Conservation (phyloP, 2,329 filamentous ascomycete genomes). For the Hymenoscyphus linearis region DNA sequence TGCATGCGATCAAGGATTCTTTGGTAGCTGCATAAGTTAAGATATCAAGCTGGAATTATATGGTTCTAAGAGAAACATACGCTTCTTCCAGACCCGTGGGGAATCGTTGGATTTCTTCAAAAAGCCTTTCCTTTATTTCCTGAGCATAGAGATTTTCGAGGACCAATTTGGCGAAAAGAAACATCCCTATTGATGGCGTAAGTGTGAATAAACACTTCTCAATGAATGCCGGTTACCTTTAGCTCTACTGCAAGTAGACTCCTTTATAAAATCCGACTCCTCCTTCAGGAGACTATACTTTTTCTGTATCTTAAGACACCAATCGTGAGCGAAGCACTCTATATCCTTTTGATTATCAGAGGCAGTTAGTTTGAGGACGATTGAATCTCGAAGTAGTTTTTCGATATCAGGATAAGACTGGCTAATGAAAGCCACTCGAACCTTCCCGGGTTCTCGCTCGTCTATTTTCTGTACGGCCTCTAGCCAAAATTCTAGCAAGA, state of each 20-base stretch:
- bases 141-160: slow-evolving; percentile 24
- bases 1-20: not conserved
- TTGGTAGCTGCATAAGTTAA: not conserved
- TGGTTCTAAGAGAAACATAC: slow-evolving; percentile 6
- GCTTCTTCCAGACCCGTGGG: slow-evolving; percentile 16
- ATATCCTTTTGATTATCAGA: slow-evolving; percentile 32
- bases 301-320: slow-evolving; percentile 21
- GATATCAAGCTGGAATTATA: not conserved
- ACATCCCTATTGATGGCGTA: slow-evolving; percentile 24
- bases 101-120: slow-evolving; percentile 14
- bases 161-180: slow-evolving; percentile 31
- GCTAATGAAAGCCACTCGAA: slow-evolving; percentile 34
- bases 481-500: slow-evolving; percentile 31
- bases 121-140: slow-evolving; percentile 1
- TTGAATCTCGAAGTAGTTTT: slow-evolving; percentile 24
- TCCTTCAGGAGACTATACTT: slow-evolving; percentile 21
- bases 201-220: not conserved
- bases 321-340: slow-evolving; percentile 22
- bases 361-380: slow-evolving; percentile 23
- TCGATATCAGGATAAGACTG: slow-evolving; percentile 33
- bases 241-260: slow-evolving; percentile 18
- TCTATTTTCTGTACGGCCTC: slow-evolving; percentile 9
- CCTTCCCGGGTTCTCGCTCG: slow-evolving; percentile 9
- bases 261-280: slow-evolving; percentile 8
- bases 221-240: slow-evolving; percentile 17